Evolutionary conservation across 2,329 filamentous ascomycete genomes (phyloP), one percentile per base, ranked within the genome.

Genomic region (Sordariomycetes sp.): DNA sequence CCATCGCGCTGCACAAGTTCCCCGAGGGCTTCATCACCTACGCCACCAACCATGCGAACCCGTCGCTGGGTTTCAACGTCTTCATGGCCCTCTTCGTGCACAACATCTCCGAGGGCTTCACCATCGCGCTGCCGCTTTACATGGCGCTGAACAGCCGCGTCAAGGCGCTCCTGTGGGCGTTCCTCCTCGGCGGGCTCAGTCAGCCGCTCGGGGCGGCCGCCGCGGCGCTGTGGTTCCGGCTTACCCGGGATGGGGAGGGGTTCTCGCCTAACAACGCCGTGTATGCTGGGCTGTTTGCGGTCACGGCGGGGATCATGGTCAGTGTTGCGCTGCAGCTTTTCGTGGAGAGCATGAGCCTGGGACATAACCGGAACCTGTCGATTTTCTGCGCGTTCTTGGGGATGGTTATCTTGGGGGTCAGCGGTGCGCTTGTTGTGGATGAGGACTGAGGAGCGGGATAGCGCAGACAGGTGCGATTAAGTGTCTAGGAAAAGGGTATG

Each of bases 11-110:
- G 1, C 94, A 99, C 76, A 99, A 99, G 70, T 87, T 97, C 40
- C 94, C 94, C 1, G 94, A 87, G 66, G 85, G 85, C 24, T 88
- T 88, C 69, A 87, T 99, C 64, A 97, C 93, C 1, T 99, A 95
- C 69, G 93, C 94, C 11, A 97, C 94, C 11, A 99, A 97, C 71
- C 94, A 99, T 69, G 93, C 91, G 14, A 97, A 92, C 69, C 92
- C 94, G 0, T 78, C 81, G 0, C 82, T 99, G 0, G 94, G 94
- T 22, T 85, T 96, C 71, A 88, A 89, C 57, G 90, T 99, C 58
- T 99, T 99, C 74, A 82, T 97, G 71, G 93, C 94, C 0, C 81
- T 99, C 8, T 96, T 96, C 68, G 93, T 99, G 60, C 94, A 99
- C 79, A 99, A 97, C 74, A 96, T 99, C 66, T 92, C 90, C 32